These are phyloP conservation scores for Brassica napus DNA, from an alignment of 345 rosid genomes.

Conservation along the genomic window DNA sequence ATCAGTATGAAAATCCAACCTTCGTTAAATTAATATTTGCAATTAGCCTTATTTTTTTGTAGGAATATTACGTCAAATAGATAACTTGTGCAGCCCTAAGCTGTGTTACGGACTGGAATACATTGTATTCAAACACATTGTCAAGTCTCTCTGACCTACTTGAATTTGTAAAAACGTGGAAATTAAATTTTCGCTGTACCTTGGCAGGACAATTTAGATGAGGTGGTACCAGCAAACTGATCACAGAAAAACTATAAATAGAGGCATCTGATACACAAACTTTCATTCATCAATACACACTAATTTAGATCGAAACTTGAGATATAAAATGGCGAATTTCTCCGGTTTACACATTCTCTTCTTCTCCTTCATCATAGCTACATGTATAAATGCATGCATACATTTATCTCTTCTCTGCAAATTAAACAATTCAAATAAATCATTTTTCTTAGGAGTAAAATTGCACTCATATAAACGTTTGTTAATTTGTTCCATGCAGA, in stretches of 20 bases:
- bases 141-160: not conserved
- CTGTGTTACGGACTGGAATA: not conserved
- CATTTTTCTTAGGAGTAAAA: not conserved
- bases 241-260: conserved; percentile 23
- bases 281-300: not conserved
- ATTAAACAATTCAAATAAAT: not conserved
- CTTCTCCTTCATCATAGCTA: conserved; percentile 24
- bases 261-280: not conserved
- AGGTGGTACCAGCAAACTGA: not conserved
- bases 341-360: conserved; percentile 13
- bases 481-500: not conserved
- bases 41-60: not conserved
- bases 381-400: not conserved
- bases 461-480: not conserved
- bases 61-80: not conserved
- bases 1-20: not conserved
- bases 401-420: not conserved
- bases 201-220: not conserved
- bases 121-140: not conserved
- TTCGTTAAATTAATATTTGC: not conserved
- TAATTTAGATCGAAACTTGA: not conserved
- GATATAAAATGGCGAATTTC: conserved; percentile 17
- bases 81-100: not conserved
- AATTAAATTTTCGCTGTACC: not conserved
- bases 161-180: not conserved